phyloP scores from a whole-genome alignment of 2,329 filamentous ascomycete species.

The Alternaria metachromatica region DNA sequence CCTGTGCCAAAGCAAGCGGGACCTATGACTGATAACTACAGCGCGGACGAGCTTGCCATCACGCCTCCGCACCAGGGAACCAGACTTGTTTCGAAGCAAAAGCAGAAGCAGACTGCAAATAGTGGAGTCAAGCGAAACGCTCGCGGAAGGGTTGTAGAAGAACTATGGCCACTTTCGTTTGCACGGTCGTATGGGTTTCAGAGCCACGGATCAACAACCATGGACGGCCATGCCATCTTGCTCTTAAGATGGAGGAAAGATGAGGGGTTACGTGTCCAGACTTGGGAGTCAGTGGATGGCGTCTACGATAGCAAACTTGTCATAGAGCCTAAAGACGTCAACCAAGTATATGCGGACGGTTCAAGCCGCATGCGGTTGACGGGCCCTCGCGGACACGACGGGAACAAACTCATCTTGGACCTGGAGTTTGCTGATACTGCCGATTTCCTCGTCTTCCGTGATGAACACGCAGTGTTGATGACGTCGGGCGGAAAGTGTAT shows the following conservation, averaged over 20 bases:
- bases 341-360: slow-evolving; percentile 19
- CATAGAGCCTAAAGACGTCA: slow-evolving; percentile 20
- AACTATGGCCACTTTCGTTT: slow-evolving; percentile 24
- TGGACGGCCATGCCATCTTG: slow-evolving; percentile 1
- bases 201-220: not conserved
- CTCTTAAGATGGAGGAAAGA: not conserved
- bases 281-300: not conserved
- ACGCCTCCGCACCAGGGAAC: not conserved
- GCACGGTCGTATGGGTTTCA: slow-evolving; percentile 24
- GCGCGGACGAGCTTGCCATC: slow-evolving; percentile 28
- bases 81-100: slow-evolving; percentile 5
- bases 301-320: not conserved
- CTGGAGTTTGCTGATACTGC: slow-evolving; percentile 24
- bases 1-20: not conserved
- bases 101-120: not conserved
- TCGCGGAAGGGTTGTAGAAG: not conserved
- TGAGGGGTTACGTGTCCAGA: slow-evolving; percentile 3
- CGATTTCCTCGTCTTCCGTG: slow-evolving; percentile 18
- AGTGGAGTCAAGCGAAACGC: slow-evolving; percentile 1
- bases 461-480: not conserved
- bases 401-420: slow-evolving; percentile 22
- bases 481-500: not conserved
- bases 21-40: slow-evolving; percentile 4
- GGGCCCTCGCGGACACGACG: slow-evolving; percentile 15
- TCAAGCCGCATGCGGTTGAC: slow-evolving; percentile 26